Evolutionary conservation across 108 stramenopile genomes (phyloP), one percentile per base, ranked within the genome.

Genomic region (Nitzschia putrida): DNA sequence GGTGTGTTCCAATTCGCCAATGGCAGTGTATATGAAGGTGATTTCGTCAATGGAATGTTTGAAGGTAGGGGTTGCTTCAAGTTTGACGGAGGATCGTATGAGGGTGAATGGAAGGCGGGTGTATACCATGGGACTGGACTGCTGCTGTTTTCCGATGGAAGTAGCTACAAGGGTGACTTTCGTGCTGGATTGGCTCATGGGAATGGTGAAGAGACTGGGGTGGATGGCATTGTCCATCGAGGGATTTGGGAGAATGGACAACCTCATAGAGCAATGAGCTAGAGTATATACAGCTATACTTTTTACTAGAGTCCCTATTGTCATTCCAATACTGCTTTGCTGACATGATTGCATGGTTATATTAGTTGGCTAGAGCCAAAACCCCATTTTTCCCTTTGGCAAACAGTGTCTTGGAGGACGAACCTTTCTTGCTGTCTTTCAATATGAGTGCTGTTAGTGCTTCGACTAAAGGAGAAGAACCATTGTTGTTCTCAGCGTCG

Each of bases 21-120:
- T 66, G 83, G 83, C 8, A 77, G 67, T 44, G 40, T 77, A 18
- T 83, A 83, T 53, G 72, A 83, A 53, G 84, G 84, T 47, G 78
- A 80, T 12, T 85, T 77, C 57, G 26, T 53, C 7, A 71, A 80
- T 60, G 81, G 79, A 29, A 44, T 74, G 20, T 74, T 71, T 69
- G 73, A 80, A 40, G 79, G 79, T 12, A 8, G 43, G 44, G 79
- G 80, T 42, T 20, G 56, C 0, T 80, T 71, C 26, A 55, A 66
- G 9, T 76, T 80, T 69, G 66, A 59, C 9, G 70, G 61, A 20
- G 81, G 81, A 25, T 68, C 44, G 23, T 83, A 83, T 63, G 75
- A 80, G 72, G 82, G 82, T 40, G 67, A 80, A 40, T 83, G 71
- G 71, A 71, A 63, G 43, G 23, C 26, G 20, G 82, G 68, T 7